Percentiles rank a stretch among this genome's conserved stretches.
Evolutionary conservation across 164 flowering plant species (phyloP).

Genomic region (Umbellularia californica): DNA sequence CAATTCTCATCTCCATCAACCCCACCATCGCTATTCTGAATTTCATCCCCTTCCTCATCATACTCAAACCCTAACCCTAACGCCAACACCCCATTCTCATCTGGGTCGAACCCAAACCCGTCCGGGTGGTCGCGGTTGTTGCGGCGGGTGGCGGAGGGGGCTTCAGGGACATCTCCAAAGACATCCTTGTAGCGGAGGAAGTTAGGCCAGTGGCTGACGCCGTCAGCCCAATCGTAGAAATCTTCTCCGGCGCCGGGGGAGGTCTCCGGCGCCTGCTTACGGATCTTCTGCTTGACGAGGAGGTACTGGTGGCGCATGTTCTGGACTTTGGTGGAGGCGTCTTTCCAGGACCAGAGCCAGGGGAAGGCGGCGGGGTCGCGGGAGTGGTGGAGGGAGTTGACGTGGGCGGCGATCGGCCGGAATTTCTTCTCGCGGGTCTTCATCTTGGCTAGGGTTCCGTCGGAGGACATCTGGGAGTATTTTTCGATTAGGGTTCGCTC

Average conservation of each 20-base stretch:
- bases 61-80: conserved; percentile 59
- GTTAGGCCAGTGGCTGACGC: conserved; percentile 78
- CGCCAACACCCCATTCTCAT: conserved; percentile 58
- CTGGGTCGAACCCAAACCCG: conserved; percentile 48
- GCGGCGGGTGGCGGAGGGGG: conserved; percentile 20
- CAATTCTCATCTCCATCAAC: conserved; percentile 1
- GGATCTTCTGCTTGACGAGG: conserved; percentile 88
- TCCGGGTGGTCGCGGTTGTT: conserved; percentile 14
- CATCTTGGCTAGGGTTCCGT: conserved; percentile 69
- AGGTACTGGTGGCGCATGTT: conserved; percentile 94
- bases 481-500: conserved; percentile 81
- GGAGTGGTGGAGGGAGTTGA: conserved; percentile 63
- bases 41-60: conserved; percentile 60
- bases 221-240: conserved; percentile 72
- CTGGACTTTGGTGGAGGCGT: conserved; percentile 88
- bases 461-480: conserved; percentile 65
- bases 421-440: conserved; percentile 82
- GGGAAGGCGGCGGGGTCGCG: conserved; percentile 64
- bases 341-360: conserved; percentile 96
- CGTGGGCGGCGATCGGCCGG: conserved; percentile 65
- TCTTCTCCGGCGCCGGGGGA: conserved; percentile 20
- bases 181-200: conserved; percentile 82
- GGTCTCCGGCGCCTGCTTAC: conserved; percentile 27
- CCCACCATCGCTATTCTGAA: not conserved
- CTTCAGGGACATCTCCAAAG: conserved; percentile 65